Base-by-base conservation (phyloP, 2,329 filamentous ascomycete genomes). In the Didymella lethalis region DNA sequence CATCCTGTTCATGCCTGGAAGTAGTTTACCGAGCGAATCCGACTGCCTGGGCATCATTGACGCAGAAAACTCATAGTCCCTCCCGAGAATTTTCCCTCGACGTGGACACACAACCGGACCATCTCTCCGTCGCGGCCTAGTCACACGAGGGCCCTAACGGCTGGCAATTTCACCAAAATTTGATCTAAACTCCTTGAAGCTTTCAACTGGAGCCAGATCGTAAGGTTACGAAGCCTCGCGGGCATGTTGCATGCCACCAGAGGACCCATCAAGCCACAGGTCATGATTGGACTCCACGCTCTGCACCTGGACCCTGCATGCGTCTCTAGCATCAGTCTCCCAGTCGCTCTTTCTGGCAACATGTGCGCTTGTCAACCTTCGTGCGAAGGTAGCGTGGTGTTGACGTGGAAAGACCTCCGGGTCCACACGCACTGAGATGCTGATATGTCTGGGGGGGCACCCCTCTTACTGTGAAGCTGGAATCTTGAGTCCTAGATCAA, bases 261-360 rank as follows among this genome's bases (percentile, higher is more conserved):
- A 14, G 36, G 14, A 26, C 28, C 38, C 20, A 43, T 34, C 14
- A 36, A 36, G n/a, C 43, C 25, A 48, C n/a, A 45, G 29, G 36
- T 23, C 16, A 16, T 56, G 53, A 49, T 56, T 57, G 36, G 55
- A 41, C 38, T 20, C 29, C 14, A n/a, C 7, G 10, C 44, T 48
- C n/a, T 36, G 23, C 6, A 38, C 49, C 55, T 38, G 36, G 34
- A 52, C 49, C 55, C 48, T 53, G 36, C 36, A 41, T 43, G 43
- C 38, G 43, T 44, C 7, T 48, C 23, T 58, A 48, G 36, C 11
- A 32, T 52, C 36, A 25, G 6, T 26, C 6, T 29, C 20, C 36
- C 26, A 43, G 43, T 43, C 54, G 34, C 34, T 25, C 16, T 32
- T 51, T 43, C 31, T 41, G 48, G 54, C 28, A 46, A 56, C 40